Evolutionary conservation across 1,139 yeast species (phyloP), one percentile per base, ranked within the genome.

Genomic region (Sugiyamaella neomexicana): DNA sequence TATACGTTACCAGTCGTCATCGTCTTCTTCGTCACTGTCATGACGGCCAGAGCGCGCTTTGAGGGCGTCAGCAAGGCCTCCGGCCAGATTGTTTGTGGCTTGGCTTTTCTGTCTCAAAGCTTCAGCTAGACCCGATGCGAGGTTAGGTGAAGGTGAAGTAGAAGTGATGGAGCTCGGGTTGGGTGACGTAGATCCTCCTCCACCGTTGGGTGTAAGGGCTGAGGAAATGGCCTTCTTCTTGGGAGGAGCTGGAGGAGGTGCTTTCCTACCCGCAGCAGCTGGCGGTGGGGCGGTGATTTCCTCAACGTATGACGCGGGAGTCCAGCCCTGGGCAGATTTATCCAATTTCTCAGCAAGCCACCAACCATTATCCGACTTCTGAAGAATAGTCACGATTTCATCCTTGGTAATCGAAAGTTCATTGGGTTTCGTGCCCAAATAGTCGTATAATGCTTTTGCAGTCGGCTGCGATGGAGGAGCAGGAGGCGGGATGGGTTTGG

Each of bases 291-390:
- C 25, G 5, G 25, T 63, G 68, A 80, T 80, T 64, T 85, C 87
- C 53, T 82, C 84, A 65, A 93, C 82, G 68, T 91, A 95, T 17
- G 95, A 88, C 32, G 95, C 86, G 10, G 99, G 99, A 9, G 95
- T 93, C 99, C 99, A 95, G 2, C 99, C 99, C 70, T 91, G 96
- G 55, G 76, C 80, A 1, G 85, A 68, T 46, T 87, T 93, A 64
- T 87, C 91, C 58, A 85, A 71, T 17, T 82, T 77, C 68, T 86
- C 88, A 5, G 90, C 97, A 58, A 93, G 76, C 61, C 96, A 91
- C 98, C 98, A 91, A 65, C 82, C 80, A 65, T 89, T 89, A 36
- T 81, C 80, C 59, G 84, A 88, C 59, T 84, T 80, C 64, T 79
- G 82, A 6, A 85, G 76, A 46, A 91, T 82, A 58, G 84, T 82